Evolutionary conservation across 176 grass and related monocot genomes (phyloP).

Genomic region (Cenchrus purpureus): DNA sequence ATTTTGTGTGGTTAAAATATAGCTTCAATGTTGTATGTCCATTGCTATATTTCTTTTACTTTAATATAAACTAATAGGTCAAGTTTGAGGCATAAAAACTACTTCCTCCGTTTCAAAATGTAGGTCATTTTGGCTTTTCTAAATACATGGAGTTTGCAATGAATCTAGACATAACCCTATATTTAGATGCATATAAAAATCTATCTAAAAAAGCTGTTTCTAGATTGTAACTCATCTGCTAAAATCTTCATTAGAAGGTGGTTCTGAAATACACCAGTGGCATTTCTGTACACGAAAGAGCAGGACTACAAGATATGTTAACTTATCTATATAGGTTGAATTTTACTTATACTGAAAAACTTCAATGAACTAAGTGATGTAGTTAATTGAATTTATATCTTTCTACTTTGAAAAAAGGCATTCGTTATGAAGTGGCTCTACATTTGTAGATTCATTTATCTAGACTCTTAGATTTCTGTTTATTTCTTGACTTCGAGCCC

Average conservation of each 20-base stretch:
- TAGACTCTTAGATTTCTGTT: not conserved
- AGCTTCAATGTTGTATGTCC: slow-evolving; percentile 8
- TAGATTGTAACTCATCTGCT: slow-evolving; percentile 7
- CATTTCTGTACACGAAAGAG: not conserved
- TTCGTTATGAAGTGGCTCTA: slow-evolving; percentile 8
- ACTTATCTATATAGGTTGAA: slow-evolving; percentile 25
- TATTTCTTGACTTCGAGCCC: not conserved
- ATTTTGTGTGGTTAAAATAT: slow-evolving; percentile 29
- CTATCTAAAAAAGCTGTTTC: not conserved
- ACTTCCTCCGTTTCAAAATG: not conserved
- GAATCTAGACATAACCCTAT: too few relatives aligned
- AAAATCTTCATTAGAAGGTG: slow-evolving; percentile 15
- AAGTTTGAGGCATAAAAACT: not conserved
- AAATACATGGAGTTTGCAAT: too few relatives aligned
- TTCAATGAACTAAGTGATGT: slow-evolving; percentile 21
- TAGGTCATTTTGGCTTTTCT: too few relatives aligned
- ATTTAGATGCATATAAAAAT: too few relatives aligned
- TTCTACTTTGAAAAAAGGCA: not conserved
- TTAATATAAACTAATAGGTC: slow-evolving; percentile 26
- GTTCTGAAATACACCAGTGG: slow-evolving; percentile 23
- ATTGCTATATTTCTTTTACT: slow-evolving; percentile 22
- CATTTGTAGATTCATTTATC: not conserved
- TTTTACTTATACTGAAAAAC: not conserved
- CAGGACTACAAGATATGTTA: not conserved
- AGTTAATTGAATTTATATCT: not conserved